Evolutionary conservation across 2,329 filamentous ascomycete genomes (phyloP), one percentile per base, ranked within the genome.

Genomic region (Karstenula rhodostoma): DNA sequence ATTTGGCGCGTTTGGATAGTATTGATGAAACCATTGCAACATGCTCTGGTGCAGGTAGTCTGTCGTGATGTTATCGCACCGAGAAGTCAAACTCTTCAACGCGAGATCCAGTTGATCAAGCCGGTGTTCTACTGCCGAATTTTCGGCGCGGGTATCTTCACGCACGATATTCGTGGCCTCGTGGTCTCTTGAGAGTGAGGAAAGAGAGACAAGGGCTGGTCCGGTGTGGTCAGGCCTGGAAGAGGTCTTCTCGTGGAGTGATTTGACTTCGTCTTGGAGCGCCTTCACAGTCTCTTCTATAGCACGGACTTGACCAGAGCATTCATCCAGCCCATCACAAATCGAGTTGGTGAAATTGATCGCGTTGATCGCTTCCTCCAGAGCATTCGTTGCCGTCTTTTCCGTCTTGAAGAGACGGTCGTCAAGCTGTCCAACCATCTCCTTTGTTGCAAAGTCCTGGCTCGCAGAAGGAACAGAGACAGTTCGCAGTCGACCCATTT

Each of bases 31-130:
- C 46, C 53, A 57, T 29, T 68, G 49, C n/a, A 67, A 62, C 56
- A 68, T 68, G 29, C 58, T 35, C 22, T 63, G 62, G 47, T 60
- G 44, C 9, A 68, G 3, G 0, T 57, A 19, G 4, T 58, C 59
- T 2, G 66, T 66, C 6, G 44, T 58, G n/a, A 68, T 61, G 40
- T 67, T 68, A 10, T 67, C 46, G 13, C 53, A 64, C 17, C 64
- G 56, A 15, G 51, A n/a, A 32, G 65, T 59, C 12, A 68, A 50
- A 29, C 32, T 59, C 10, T 22, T 33, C 8, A 59, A 7, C 7
- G n/a, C 48, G 2, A 9, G 3, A 1, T 27, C 17, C 33, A 52
- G 3, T 15, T 27, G 3, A 1, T 40, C 15, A 12, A 52, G 19
- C 22, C 33, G 49, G 5, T 29, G 13, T 7, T 27, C 22, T 12